Percentiles rank a stretch among this genome's conserved stretches.
Evolutionary conservation across 495 filamentous ascomycete species (phyloP).

Genomic region (Annulohypoxylon nitens): DNA sequence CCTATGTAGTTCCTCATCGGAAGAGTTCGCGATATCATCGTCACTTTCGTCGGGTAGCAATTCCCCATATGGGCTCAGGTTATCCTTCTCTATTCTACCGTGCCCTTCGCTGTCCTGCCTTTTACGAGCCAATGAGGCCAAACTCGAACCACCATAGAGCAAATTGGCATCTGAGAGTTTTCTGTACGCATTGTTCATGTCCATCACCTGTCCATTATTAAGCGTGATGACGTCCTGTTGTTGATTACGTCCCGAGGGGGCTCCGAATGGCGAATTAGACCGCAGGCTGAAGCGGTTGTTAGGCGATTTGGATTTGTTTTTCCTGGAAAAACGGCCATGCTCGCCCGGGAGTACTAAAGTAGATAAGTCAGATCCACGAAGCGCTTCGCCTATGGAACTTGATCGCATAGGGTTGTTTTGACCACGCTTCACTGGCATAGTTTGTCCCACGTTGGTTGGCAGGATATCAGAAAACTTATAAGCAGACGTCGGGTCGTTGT

Average conservation of each 20-base stretch:
- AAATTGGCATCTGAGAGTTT: conserved; percentile 76
- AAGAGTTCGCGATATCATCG: conserved; percentile 62
- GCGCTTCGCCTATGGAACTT: conserved; percentile 63
- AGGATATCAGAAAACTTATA: conserved; percentile 68
- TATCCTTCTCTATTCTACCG: conserved; percentile 79
- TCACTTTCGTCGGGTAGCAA: conserved; percentile 67
- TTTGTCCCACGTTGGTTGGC: conserved; percentile 60
- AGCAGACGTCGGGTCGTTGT: conserved; percentile 58
- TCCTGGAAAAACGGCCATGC: conserved; percentile 61
- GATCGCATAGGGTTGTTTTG: conserved; percentile 58
- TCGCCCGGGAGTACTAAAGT: conserved; percentile 60
- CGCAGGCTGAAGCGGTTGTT: conserved; percentile 65
- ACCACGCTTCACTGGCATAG: conserved; percentile 57
- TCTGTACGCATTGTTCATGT: conserved; percentile 71
- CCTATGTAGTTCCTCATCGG: conserved; percentile 64
- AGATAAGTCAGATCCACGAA: conserved; percentile 61
- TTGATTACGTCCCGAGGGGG: conserved; percentile 56
- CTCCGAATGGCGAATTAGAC: conserved; percentile 70
- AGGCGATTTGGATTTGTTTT: conserved; percentile 73
- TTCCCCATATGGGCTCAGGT: conserved; percentile 72
- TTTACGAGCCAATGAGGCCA: conserved; percentile 67
- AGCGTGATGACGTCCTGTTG: conserved; percentile 57
- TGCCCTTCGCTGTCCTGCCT: conserved; percentile 60
- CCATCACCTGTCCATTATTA: conserved; percentile 66
- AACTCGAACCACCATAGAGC: conserved; percentile 64